These are phyloP conservation scores for Trametes cinnabarina DNA, from an alignment of 768 basidiomycete genomes.

Conservation along the genomic window DNA sequence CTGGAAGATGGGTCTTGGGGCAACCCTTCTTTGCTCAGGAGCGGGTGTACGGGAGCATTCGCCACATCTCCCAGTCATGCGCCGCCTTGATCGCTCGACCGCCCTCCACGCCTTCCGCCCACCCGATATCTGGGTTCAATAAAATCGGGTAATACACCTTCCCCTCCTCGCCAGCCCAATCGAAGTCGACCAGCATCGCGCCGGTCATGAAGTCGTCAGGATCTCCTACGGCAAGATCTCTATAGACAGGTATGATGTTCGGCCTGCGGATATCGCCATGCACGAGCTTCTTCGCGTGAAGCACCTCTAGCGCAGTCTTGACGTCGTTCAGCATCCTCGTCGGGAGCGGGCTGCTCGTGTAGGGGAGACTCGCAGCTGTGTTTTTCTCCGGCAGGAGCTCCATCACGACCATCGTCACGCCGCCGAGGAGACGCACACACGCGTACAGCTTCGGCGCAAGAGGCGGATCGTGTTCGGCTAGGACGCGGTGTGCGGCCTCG, in stretches of 20 bases:
- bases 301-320: too few species aligned
- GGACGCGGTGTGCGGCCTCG: not conserved
- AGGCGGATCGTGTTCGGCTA: not conserved
- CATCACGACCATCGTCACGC: not conserved
- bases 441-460: not conserved
- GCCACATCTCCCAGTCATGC: too few species aligned
- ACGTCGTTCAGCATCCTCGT: too few species aligned
- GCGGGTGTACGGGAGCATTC: too few species aligned
- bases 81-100: too few species aligned
- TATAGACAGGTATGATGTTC: not conserved
- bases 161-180: not conserved
- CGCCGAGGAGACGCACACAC: not conserved
- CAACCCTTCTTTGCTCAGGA: too few species aligned
- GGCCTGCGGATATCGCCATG: not conserved
- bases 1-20: not conserved
- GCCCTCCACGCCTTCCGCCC: too few species aligned
- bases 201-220: not conserved
- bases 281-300: not conserved
- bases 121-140: too few species aligned
- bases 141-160: not conserved
- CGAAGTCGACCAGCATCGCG: not conserved
- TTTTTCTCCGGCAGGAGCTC: not conserved
- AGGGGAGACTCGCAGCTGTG: not conserved
- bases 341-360: too few species aligned
- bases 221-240: not conserved